These are phyloP conservation scores for Ascochyta koolunga DNA, from an alignment of 2,329 filamentous ascomycete genomes.

Conservation along the genomic window DNA sequence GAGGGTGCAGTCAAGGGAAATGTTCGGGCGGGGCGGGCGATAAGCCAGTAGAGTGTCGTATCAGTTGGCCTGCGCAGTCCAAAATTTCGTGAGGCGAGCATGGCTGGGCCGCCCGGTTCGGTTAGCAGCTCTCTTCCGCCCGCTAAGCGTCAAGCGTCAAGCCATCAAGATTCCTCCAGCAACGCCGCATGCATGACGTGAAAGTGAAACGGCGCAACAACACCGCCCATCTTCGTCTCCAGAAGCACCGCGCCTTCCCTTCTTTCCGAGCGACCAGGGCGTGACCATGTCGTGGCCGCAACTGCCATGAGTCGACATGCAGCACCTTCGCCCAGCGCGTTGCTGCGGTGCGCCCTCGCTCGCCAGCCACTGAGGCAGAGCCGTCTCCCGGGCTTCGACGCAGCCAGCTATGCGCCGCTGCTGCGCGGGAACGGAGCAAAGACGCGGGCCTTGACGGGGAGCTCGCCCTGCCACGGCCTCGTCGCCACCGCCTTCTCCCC, in stretches of 20 bases:
- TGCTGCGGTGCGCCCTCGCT: constrained; percentile 39
- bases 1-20: neutral
- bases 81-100: constrained; percentile 19
- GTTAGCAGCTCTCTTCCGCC: too few relatives aligned
- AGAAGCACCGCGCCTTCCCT: constrained; percentile 7
- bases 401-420: constrained; percentile 14
- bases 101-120: constrained; percentile 2
- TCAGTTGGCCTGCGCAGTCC: neutral
- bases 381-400: constrained; percentile 23
- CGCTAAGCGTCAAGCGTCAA: neutral
- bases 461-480: constrained; percentile 4
- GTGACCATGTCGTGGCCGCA: constrained; percentile 42
- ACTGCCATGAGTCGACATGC: constrained; percentile 55
- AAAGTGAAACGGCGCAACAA: neutral
- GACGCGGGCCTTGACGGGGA: constrained; percentile 19
- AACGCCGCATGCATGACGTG: constrained; percentile 9
- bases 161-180: constrained; percentile 8
- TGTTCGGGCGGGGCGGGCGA: constrained; percentile 26
- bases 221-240: constrained; percentile 9
- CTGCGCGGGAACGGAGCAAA: constrained; percentile 5
- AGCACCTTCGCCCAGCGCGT: constrained; percentile 44
- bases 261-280: constrained; percentile 1
- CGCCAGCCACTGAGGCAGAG: constrained; percentile 32
- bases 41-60: constrained; percentile 18
- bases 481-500: neutral